Evolutionary conservation across 192 early-diverging fungal genomes (phyloP), one percentile per base, ranked within the genome.

Genomic region (Umbelopsis sp.): DNA sequence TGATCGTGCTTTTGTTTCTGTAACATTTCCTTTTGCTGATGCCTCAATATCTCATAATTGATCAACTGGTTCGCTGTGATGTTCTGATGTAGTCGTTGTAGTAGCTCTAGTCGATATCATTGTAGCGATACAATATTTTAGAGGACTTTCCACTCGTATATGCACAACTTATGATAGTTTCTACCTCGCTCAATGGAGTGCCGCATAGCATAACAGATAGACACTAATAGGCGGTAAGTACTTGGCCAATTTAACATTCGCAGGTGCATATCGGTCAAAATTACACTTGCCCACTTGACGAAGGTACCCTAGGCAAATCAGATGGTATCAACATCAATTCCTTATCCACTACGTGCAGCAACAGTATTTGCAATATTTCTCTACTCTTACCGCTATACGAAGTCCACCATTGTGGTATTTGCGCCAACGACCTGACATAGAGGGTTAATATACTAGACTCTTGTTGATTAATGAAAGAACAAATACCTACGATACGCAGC

Each of bases 161-260:
- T 41, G 37, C 37, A 41, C 6, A 6, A 41, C 27, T 2, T 37
- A 11, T 64, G 5, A 5, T 23, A 9, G 41, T 6, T 1, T 67
- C 3, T 48, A 69, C 67, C 67, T 69, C 49, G 6, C 49, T 69
- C 67, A 16, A 50, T 52, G 11, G 48, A 41, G 23, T 49, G 37
- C 9, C 67, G 49, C 35, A 69, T 69, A 18, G 67, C 67, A 33
- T 52, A 69, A 21, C 67, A 69, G 12, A 69, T 69, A 7, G 35
- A 52, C 20, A 48, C 67, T 69, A 30, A 10, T 11, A 30, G 7
- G 47, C 3, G 1, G 13, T 49, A 49, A 9, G 21, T n/a, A 1
- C 15, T 3, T 8, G 48, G 9, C 9, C 25, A n/a, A n/a, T 47
- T 41, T 15, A 6, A 49, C 3, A 12, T 41, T 9, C 3, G 13